phyloP scores from a whole-genome alignment of 2,329 filamentous ascomycete species.

The Cladosporium oxysporum region DNA sequence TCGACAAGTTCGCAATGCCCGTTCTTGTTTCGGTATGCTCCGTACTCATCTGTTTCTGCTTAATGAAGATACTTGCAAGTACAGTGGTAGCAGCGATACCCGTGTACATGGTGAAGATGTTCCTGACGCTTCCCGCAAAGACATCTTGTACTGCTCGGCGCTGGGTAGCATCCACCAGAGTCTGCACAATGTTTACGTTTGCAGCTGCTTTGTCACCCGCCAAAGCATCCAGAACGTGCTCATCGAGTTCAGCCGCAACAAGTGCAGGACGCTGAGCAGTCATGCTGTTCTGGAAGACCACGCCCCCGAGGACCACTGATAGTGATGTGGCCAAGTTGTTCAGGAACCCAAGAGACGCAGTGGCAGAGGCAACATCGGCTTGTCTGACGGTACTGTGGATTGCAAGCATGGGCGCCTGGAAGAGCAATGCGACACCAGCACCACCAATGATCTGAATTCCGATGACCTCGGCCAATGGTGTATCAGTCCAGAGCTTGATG shows the following conservation, averaged over 20 bases:
- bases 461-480: slow-evolving; percentile 41
- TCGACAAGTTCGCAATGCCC: slow-evolving; percentile 35
- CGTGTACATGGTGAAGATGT: slow-evolving; percentile 54
- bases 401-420: slow-evolving; percentile 68
- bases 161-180: slow-evolving; percentile 43
- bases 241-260: slow-evolving; percentile 26
- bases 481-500: slow-evolving; percentile 39
- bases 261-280: slow-evolving; percentile 48
- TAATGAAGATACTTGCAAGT: slow-evolving; percentile 47
- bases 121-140: slow-evolving; percentile 52
- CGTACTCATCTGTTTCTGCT: slow-evolving; percentile 47
- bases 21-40: slow-evolving; percentile 57
- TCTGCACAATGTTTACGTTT: slow-evolving; percentile 47
- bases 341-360: slow-evolving; percentile 66
- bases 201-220: slow-evolving; percentile 50
- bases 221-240: slow-evolving; percentile 37
- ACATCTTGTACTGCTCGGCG: slow-evolving; percentile 46
- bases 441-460: slow-evolving; percentile 63
- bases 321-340: slow-evolving; percentile 69
- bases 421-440: slow-evolving; percentile 66
- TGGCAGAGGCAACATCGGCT: slow-evolving; percentile 66
- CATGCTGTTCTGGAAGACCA: slow-evolving; percentile 78
- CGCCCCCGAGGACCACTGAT: slow-evolving; percentile 70
- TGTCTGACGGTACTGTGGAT: slow-evolving; percentile 63
- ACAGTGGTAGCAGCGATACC: slow-evolving; percentile 45